Evolutionary conservation across 805 yeast genomes (phyloP).

Genomic region (Pichia scutulata): DNA sequence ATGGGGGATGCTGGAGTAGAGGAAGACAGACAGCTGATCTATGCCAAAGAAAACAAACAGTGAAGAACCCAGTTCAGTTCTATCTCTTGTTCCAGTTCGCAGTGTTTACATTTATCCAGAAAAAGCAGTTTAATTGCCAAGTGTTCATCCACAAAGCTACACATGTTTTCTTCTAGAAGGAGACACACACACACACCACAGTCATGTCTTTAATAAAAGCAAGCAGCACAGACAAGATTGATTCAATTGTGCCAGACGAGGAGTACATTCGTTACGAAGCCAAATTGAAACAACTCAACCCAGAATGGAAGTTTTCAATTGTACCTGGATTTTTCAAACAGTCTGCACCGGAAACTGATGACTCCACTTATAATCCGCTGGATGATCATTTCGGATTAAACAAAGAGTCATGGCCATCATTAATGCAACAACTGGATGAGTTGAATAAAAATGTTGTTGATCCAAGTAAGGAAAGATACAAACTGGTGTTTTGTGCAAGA

Average conservation of each 20-base stretch:
- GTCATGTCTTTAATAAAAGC: conserved; percentile 15
- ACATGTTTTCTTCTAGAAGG: not conserved
- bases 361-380: conserved; percentile 37
- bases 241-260: conserved; percentile 20
- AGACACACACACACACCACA: too few species aligned
- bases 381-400: conserved; percentile 37
- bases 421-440: conserved; percentile 25
- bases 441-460: conserved; percentile 30
- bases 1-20: not conserved
- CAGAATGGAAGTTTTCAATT: conserved; percentile 38
- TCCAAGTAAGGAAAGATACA: conserved; percentile 33
- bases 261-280: conserved; percentile 14
- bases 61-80: not conserved
- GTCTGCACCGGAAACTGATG: conserved; percentile 36
- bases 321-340: conserved; percentile 47
- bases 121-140: conserved; percentile 7
- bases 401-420: conserved; percentile 34
- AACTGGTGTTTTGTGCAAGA: conserved; percentile 48
- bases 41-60: not conserved
- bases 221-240: conserved; percentile 22
- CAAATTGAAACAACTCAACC: conserved; percentile 7
- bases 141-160: not conserved
- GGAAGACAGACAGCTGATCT: too few species aligned
- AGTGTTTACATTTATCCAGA: not conserved
- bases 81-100: too few species aligned